Evolutionary conservation across 441 rosid genomes (phyloP), one percentile per base, ranked within the genome.

Genomic region (Aquilaria agallochum): DNA sequence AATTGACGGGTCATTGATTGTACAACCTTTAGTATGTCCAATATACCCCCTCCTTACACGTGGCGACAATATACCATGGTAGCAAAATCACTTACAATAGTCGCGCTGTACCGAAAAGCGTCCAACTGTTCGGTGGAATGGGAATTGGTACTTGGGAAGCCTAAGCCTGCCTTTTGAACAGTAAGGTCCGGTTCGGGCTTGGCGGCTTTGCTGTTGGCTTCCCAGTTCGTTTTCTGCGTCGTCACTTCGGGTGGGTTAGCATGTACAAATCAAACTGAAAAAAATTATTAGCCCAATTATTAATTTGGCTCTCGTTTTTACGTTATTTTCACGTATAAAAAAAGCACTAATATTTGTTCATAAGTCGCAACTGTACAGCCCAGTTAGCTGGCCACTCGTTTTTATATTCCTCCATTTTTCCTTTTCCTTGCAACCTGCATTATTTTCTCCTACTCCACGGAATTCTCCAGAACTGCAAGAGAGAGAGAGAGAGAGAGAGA

Each of bases 361-460:
- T 72, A 66, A 59, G 75, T 66, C 78, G 70, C 69, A 76, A 64
- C 61, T 46, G 52, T 20, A 20, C 74, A 68, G 78, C 78, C 72
- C 46, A 51, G 80, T 82, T 83, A 83, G 94, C 92, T 83, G 96
- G 81, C 90, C 84, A 71, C 87, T 82, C 77, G 75, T 83, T 81
- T 78, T 68, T 69, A 62, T 81, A 55, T 66, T 68, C 59, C 13
- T 52, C 62, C 60, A 20, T 65, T 30, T 52, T 69, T 55, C 50
- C 11, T 34, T 14, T 44, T 13, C 51, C 52, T 57, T 34, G 31
- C 42, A 9, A 13, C 36, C 27, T 45, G 53, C 20, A 20, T 31
- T 36, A 61, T 50, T 65, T 59, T 58, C 50, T 64, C 74, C 64
- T 52, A 75, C 69, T 63, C 73, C 75, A 47, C 63, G 76, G 42